Evolutionary conservation across 805 yeast species (phyloP), one percentile per base, ranked within the genome.

Genomic region (Nakazawaea ishiwadae): DNA sequence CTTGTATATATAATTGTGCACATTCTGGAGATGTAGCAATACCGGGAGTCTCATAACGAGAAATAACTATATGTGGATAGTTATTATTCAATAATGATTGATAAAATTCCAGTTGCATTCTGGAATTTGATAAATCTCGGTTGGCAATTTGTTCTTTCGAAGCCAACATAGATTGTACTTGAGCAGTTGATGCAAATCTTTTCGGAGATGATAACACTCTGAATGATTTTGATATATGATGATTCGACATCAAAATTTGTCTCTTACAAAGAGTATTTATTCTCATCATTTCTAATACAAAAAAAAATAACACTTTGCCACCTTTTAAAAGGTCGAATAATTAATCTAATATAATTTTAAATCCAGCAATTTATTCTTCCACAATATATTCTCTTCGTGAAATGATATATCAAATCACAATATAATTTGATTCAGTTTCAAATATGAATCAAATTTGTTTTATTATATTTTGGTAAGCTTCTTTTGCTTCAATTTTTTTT

Each of bases 61-160:
- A 83, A n/a, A 91, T 88, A 5, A 93, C 96, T 41, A 91, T 82
- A 53, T 89, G 96, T n/a, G 99, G 98, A 58, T 88, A 93, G 63
- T 86, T 85, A 42, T 91, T 75, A 44, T 76, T 76, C 48, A 93
- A 61, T 36, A 93, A 68, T 11, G 79, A 71, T 47, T 75, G 74
- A 66, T 93, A 93, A 54, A 93, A 91, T 42, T 77, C 81, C 1
- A 95, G 90, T 64, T 93, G 99, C 5, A 76, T 68, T 4, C 58
- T 64, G 1, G 97, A 75, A 59, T 86, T 83, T 36, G 69, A 62
- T 35, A 86, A 62, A 43, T 84, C 81, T 46, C 73, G 66, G 62
- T 93, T 93, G 31, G 99, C 99, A n/a, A 72, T 68, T 58, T 84
- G 88, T 61, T 93, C 99, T 56, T 79, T 74, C 4, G 67, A 59